Percentiles rank a stretch among this genome's conserved stretches.
phyloP scores from a whole-genome alignment of 2,329 filamentous ascomycete species.

The Colletotrichum truncatum region DNA sequence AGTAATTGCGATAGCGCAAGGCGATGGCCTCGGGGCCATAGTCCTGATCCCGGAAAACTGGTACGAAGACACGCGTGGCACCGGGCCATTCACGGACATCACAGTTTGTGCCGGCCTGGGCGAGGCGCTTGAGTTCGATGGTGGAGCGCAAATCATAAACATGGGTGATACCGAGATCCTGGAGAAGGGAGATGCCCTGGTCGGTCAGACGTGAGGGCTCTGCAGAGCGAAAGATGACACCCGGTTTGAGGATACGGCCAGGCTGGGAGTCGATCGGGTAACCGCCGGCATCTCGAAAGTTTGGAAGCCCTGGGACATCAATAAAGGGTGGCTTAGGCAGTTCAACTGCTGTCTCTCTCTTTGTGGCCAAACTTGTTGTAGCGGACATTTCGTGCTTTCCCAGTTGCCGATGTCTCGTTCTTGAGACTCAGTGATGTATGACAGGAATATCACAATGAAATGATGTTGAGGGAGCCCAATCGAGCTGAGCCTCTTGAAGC shows the following conservation, averaged over 20 bases:
- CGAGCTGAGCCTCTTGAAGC: too few species aligned
- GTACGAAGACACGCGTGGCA: slow-evolving; percentile 65
- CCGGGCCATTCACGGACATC: slow-evolving; percentile 38
- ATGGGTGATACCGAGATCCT: slow-evolving; percentile 65
- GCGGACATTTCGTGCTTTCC: background rate
- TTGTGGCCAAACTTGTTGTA: too few species aligned
- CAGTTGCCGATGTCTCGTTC: too few species aligned
- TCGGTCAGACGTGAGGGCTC: slow-evolving; percentile 69
- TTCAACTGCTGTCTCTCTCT: too few species aligned
- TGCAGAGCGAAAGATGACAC: slow-evolving; percentile 73
- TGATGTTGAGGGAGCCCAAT: too few species aligned
- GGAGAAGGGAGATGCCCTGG: slow-evolving; percentile 61
- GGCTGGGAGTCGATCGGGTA: slow-evolving; percentile 53
- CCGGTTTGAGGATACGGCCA: slow-evolving; percentile 55
- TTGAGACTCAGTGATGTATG: too few species aligned
- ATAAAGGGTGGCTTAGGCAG: slow-evolving; percentile 55
- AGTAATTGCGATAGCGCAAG: slow-evolving; percentile 68
- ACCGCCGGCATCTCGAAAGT: slow-evolving; percentile 75
- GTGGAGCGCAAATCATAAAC: slow-evolving; percentile 76
- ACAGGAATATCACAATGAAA: too few species aligned
- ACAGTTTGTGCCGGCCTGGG: slow-evolving; percentile 32
- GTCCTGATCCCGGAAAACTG: slow-evolving; percentile 71
- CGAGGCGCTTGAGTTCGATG: slow-evolving; percentile 62
- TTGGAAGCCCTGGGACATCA: slow-evolving; percentile 66
- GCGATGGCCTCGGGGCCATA: slow-evolving; percentile 72